Evolutionary conservation across 2,329 filamentous ascomycete species (phyloP).

Genomic region (Xylaria arbuscula): DNA sequence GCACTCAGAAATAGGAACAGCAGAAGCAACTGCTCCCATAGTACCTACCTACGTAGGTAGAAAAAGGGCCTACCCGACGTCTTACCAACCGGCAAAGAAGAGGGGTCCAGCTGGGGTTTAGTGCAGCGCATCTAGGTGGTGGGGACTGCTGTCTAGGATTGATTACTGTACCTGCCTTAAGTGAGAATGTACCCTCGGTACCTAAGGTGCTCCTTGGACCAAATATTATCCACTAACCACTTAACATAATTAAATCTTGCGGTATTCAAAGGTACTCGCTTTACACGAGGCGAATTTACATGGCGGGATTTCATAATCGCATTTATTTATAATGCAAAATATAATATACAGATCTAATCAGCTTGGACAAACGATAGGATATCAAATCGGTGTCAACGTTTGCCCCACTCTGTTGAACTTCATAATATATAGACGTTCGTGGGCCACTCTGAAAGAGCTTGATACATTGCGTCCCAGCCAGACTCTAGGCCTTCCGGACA

Average conservation of each 20-base stretch:
- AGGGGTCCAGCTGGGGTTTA: not conserved
- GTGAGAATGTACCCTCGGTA: not conserved
- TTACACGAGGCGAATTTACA: no score
- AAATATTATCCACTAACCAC: no score
- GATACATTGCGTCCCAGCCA: not conserved
- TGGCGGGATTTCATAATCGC: no score
- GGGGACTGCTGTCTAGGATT: not conserved
- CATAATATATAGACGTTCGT: not conserved
- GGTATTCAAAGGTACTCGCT: no score
- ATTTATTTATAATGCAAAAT: not conserved
- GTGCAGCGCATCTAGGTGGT: not conserved
- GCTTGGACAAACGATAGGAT: not conserved
- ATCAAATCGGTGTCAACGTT: not conserved
- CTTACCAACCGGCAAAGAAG: not conserved
- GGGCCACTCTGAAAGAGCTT: no score
- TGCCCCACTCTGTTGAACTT: not conserved
- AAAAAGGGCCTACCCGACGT: not conserved
- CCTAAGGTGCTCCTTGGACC: no score
- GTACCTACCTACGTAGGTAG: no score
- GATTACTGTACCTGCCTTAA: constrained; percentile 10
- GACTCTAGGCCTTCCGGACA: constrained; percentile 35
- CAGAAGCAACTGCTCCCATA: no score
- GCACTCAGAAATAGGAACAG: not conserved
- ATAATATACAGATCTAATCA: not conserved
- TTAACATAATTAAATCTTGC: no score